Evolutionary conservation across 2,329 filamentous ascomycete species (phyloP).

Genomic region (Hypoxylon sp.): DNA sequence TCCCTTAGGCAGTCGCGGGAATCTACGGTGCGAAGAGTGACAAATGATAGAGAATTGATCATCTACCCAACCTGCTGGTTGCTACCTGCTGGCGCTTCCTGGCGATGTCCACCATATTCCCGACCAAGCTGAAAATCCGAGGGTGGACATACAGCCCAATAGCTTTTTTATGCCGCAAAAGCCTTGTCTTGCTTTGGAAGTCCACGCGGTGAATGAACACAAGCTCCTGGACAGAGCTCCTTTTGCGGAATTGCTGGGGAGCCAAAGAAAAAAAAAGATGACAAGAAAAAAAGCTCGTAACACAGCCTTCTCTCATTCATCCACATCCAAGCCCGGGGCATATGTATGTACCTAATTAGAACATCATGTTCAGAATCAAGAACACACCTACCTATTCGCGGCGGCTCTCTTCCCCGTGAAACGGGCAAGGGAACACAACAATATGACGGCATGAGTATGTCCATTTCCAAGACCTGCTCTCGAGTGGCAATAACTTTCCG

Average conservation of each 20-base stretch:
- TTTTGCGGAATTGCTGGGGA: neutral
- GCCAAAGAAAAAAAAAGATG: neutral
- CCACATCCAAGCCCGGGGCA: no score
- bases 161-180: neutral
- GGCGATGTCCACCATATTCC: neutral
- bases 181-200: neutral
- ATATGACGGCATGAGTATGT: neutral
- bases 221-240: neutral
- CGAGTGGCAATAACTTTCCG: neutral
- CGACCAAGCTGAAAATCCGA: neutral
- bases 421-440: neutral
- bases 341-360: neutral
- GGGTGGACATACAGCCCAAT: neutral
- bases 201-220: neutral
- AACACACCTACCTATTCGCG: neutral
- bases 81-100: neutral
- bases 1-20: neutral
- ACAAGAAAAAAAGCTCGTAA: neutral
- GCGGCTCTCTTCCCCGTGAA: neutral
- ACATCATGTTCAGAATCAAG: neutral
- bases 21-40: slow-evolving; percentile 1
- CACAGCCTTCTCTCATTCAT: neutral
- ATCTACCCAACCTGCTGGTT: neutral
- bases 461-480: neutral
- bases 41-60: neutral